These are phyloP conservation scores for Cornus kousa DNA, from an alignment of 148 eudicot genomes.

Conservation along the genomic window DNA sequence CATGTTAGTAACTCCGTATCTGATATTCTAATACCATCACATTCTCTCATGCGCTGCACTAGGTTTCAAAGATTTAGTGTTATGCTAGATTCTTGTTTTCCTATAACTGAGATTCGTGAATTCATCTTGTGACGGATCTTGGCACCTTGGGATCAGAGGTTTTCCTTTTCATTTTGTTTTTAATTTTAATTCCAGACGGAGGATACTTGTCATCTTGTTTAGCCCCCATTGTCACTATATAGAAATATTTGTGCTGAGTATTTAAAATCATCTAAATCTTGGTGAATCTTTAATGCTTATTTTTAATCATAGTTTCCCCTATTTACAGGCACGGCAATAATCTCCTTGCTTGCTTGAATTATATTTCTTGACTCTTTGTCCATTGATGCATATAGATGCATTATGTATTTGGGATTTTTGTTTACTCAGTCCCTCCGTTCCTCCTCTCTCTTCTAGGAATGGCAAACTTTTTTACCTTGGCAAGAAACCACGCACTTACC, in stretches of 20 bases:
- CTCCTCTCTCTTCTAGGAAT: too few relatives aligned
- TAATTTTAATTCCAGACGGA: background rate
- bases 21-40: background rate
- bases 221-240: too few relatives aligned
- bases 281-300: background rate
- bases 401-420: too few relatives aligned
- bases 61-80: background rate
- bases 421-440: too few relatives aligned
- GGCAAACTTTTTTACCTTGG: too few relatives aligned
- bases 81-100: background rate
- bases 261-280: too few relatives aligned
- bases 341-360: too few relatives aligned
- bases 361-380: too few relatives aligned
- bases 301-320: too few relatives aligned
- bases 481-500: too few relatives aligned
- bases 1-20: constrained; percentile 42
- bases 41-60: background rate
- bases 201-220: background rate
- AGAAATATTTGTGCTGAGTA: background rate
- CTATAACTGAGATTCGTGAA: background rate
- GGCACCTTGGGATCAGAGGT: background rate
- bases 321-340: background rate
- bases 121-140: background rate
- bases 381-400: too few relatives aligned
- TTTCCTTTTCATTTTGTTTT: too few relatives aligned